A percentile compares a stretch with the other conserved stretches of the same genome.
phyloP scores from a whole-genome alignment of 345 rosid genomes.

The Theobroma cacao region DNA sequence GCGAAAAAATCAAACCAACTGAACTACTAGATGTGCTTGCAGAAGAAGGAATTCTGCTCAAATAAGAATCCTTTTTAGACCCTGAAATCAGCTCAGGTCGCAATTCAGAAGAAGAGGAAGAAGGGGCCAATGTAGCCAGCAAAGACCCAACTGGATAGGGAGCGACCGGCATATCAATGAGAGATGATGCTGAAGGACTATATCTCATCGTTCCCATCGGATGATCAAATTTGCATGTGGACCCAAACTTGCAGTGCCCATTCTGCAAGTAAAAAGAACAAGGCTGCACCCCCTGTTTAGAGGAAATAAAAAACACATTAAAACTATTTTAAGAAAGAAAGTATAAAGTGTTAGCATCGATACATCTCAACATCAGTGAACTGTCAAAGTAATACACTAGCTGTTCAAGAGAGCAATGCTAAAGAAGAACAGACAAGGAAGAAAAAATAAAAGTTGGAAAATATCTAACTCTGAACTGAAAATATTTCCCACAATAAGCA shows the following conservation, averaged over 20 bases:
- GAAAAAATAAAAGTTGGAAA: background rate
- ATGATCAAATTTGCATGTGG: constrained; percentile 69
- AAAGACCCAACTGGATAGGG: constrained; percentile 69
- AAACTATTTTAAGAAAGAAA: background rate
- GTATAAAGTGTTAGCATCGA: background rate
- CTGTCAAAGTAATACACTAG: background rate
- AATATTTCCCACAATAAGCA: background rate
- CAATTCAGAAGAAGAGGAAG: constrained; percentile 51
- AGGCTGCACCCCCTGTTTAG: constrained; percentile 44
- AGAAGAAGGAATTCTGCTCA: constrained; percentile 47
- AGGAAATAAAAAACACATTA: background rate
- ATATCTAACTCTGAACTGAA: background rate
- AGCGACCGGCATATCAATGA: constrained; percentile 62
- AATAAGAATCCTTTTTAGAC: constrained; percentile 42
- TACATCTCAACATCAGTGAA: background rate
- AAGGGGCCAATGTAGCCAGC: constrained; percentile 50
- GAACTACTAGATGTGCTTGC: constrained; percentile 47
- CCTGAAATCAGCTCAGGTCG: constrained; percentile 52
- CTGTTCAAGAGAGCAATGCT: background rate
- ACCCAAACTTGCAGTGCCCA: constrained; percentile 54
- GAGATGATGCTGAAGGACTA: constrained; percentile 73
- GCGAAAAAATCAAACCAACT: constrained; percentile 53
- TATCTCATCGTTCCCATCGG: constrained; percentile 58
- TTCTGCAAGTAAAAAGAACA: constrained; percentile 49
- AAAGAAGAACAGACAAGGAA: background rate